Evolutionary conservation across 169 alveolate species (phyloP).

Genomic region (Neospora caninum): DNA sequence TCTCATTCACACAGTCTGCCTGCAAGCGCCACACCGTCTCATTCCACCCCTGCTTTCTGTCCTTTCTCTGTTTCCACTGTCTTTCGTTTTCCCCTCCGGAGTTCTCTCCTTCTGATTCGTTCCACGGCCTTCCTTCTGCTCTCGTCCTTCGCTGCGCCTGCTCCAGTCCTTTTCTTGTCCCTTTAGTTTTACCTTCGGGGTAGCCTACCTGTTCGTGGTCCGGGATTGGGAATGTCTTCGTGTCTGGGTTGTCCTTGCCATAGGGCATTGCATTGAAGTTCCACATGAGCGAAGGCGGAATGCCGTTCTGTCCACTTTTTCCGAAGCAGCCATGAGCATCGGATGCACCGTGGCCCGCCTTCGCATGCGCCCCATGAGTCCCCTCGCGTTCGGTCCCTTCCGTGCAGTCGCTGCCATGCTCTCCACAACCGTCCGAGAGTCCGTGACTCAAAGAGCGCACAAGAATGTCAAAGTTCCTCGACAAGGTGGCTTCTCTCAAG

Average conservation of each 20-base stretch:
- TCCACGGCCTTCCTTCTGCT: no score
- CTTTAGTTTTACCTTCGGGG: no score
- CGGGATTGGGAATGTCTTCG: conserved; percentile 82
- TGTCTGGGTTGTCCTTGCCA: conserved; percentile 84
- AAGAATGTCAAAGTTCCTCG: conserved; percentile 76
- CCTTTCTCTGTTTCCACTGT: no score
- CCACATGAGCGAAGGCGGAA: conserved; percentile 65
- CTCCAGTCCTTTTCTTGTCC: no score
- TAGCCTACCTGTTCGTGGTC: conserved; percentile 75
- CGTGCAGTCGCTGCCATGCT: not conserved
- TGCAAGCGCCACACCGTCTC: no score
- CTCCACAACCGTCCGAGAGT: not conserved
- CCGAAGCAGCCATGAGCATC: not conserved
- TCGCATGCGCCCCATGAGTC: not conserved
- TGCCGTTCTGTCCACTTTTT: not conserved
- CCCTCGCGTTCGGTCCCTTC: not conserved
- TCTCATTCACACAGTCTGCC: no score
- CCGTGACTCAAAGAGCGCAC: conserved; percentile 73
- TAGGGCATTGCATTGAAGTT: conserved; percentile 85
- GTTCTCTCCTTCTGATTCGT: no score
- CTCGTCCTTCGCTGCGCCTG: no score
- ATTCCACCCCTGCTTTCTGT: no score
- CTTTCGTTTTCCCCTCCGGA: no score
- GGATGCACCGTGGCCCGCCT: not conserved
- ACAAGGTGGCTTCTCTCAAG: conserved; percentile 75